These are phyloP conservation scores for Zymoseptoria crescenta DNA, from an alignment of 2,329 filamentous ascomycete genomes.

Conservation along the genomic window DNA sequence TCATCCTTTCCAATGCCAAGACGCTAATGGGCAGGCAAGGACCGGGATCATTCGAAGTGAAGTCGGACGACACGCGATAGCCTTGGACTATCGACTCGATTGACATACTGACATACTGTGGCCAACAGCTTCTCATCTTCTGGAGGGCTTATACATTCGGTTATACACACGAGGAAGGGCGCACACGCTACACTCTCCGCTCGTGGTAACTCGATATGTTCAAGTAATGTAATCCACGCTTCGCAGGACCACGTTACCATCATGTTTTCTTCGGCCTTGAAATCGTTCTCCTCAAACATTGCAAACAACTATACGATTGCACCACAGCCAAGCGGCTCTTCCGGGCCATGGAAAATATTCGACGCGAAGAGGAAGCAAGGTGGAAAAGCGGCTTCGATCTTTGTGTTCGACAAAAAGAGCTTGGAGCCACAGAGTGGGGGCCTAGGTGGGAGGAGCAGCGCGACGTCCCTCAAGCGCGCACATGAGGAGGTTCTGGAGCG, in stretches of 20 bases:
- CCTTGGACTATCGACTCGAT: not conserved
- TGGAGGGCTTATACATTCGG: not conserved
- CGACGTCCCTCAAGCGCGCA: slow-evolving; percentile 65
- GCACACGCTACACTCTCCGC: not conserved
- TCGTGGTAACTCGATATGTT: not conserved
- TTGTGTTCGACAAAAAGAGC: slow-evolving; percentile 85
- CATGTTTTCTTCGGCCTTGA: slow-evolving; percentile 92
- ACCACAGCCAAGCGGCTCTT: slow-evolving; percentile 64
- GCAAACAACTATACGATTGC: slow-evolving; percentile 82
- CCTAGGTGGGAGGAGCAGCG: slow-evolving; percentile 52
- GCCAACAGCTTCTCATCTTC: not conserved
- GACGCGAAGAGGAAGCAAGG: slow-evolving; percentile 96
- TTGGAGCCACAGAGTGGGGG: slow-evolving; percentile 59
- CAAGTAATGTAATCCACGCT: not conserved
- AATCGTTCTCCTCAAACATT: slow-evolving; percentile 92
- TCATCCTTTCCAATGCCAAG: too few relatives aligned
- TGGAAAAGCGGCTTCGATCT: slow-evolving; percentile 80
- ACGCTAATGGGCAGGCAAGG: too few relatives aligned
- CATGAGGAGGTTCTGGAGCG: slow-evolving; percentile 87
- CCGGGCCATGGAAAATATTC: slow-evolving; percentile 95
- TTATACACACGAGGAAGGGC: not conserved
- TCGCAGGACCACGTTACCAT: slow-evolving; percentile 20
- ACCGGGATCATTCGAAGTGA: not conserved
- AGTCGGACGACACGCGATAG: not conserved
- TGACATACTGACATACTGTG: not conserved